Evolutionary conservation across 1,284 basidiomycete species (phyloP).

Genomic region (Sporisorium sorghi): DNA sequence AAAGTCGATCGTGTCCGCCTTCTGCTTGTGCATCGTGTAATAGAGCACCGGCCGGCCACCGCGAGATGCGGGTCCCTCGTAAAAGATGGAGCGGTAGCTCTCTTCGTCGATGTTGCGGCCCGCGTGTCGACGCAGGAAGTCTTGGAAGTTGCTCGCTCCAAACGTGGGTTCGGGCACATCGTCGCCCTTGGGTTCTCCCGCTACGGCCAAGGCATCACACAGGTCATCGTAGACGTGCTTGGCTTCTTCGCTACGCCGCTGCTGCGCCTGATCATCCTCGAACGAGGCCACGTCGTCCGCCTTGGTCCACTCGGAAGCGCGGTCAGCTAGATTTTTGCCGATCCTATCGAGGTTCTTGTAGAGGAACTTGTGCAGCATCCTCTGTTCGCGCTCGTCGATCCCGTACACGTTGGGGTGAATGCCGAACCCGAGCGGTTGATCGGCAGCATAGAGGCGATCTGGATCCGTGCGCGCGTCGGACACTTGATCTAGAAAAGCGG

Average conservation of each 20-base stretch:
- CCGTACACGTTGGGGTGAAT: slow-evolving; percentile 64
- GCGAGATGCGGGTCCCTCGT: slow-evolving; percentile 59
- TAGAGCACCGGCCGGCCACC: slow-evolving; percentile 71
- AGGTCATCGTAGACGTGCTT: slow-evolving; percentile 56
- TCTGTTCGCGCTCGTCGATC: slow-evolving; percentile 57
- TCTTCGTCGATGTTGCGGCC: slow-evolving; percentile 59
- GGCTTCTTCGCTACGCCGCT: slow-evolving; percentile 15
- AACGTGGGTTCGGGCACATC: slow-evolving; percentile 38
- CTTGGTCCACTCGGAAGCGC: slow-evolving; percentile 9
- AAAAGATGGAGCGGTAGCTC: slow-evolving; percentile 54
- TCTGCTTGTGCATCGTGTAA: slow-evolving; percentile 73
- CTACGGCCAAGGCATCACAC: slow-evolving; percentile 49
- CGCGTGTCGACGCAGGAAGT: slow-evolving; percentile 56
- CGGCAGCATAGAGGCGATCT: slow-evolving; percentile 61
- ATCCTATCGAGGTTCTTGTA: slow-evolving; percentile 63
- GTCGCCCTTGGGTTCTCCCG: slow-evolving; percentile 52
- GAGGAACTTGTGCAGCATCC: slow-evolving; percentile 56
- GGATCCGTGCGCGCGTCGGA: slow-evolving; percentile 63
- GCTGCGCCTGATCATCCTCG: slow-evolving; percentile 6
- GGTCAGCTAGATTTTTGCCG: slow-evolving; percentile 54
- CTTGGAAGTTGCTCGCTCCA: slow-evolving; percentile 48
- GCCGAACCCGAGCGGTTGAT: slow-evolving; percentile 62
- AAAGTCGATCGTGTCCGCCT: slow-evolving; percentile 85
- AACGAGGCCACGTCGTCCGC: slow-evolving; percentile 9
- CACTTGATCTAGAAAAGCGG: slow-evolving; percentile 63